Evolutionary conservation across 257 asterid species (phyloP).

Genomic region (Solanum megistacrolobum): DNA sequence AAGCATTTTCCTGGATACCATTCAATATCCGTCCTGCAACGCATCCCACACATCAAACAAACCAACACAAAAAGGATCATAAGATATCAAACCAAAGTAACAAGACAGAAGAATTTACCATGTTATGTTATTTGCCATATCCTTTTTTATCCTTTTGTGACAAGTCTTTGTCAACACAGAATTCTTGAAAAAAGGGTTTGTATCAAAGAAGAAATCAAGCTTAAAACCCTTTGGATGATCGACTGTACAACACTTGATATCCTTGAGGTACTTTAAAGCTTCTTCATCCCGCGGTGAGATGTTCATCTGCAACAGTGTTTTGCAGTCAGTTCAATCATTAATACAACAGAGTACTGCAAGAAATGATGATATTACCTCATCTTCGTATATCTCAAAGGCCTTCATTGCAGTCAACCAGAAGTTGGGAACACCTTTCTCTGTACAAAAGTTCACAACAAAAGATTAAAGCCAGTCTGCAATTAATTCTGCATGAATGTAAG

Average conservation of each 20-base stretch:
- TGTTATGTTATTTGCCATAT: conserved; percentile 53
- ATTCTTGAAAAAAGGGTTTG: conserved; percentile 79
- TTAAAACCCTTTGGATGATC: conserved; percentile 73
- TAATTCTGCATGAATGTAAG: neutral
- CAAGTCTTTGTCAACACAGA: conserved; percentile 56
- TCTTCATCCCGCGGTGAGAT: conserved; percentile 59
- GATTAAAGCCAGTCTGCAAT: neutral
- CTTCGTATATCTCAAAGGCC: conserved; percentile 43
- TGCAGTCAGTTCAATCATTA: neutral
- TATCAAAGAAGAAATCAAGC: conserved; percentile 66
- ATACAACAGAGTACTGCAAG: neutral
- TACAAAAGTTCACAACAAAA: conserved; percentile 3
- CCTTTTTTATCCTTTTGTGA: conserved; percentile 61
- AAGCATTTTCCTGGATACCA: conserved; percentile 70
- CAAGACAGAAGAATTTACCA: conserved; percentile 29
- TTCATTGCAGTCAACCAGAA: conserved; percentile 78
- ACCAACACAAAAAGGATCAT: neutral
- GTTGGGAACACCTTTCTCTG: conserved; percentile 79
- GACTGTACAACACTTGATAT: conserved; percentile 56
- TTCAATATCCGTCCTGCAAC: conserved; percentile 61
- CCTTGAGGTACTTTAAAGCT: conserved; percentile 68
- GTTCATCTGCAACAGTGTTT: conserved; percentile 27
- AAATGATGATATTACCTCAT: conserved; percentile 36
- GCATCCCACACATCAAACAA: neutral
- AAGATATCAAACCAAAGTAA: neutral